phyloP scores from a whole-genome alignment of 192 early-diverging fungal genomes.

The Coemansia sp. region DNA sequence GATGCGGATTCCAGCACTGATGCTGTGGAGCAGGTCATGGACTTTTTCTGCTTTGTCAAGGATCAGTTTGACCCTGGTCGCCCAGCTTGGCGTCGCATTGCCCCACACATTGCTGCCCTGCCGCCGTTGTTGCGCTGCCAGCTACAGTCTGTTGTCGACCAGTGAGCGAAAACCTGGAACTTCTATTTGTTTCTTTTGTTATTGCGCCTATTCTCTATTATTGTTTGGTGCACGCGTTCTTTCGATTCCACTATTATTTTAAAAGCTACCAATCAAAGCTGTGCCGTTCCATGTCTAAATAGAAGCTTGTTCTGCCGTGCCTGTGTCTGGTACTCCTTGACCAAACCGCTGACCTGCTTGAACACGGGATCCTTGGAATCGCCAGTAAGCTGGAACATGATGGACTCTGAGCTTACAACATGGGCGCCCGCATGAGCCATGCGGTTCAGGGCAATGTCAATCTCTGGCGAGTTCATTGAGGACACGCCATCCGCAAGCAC shows the following conservation, averaged over 20 bases:
- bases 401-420: slow-evolving; percentile 75
- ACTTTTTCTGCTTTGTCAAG: slow-evolving; percentile 55
- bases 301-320: slow-evolving; percentile 66
- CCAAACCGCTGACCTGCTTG: slow-evolving; percentile 70
- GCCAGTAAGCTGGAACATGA: slow-evolving; percentile 69
- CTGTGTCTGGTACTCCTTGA: slow-evolving; percentile 79
- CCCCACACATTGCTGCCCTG: slow-evolving; percentile 45
- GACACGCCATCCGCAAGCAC: slow-evolving; percentile 94
- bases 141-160: slow-evolving; percentile 49
- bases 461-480: slow-evolving; percentile 80
- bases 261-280: slow-evolving; percentile 6
- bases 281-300: slow-evolving; percentile 31
- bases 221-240: background rate
- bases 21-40: slow-evolving; percentile 53
- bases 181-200: background rate
- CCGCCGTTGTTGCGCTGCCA: slow-evolving; percentile 39
- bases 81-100: slow-evolving; percentile 41
- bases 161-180: slow-evolving; percentile 11
- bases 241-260: background rate
- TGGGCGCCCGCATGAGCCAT: slow-evolving; percentile 66
- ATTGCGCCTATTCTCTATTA: background rate
- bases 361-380: slow-evolving; percentile 71
- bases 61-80: slow-evolving; percentile 51
- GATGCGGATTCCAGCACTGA: slow-evolving; percentile 33
- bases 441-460: slow-evolving; percentile 75